These are phyloP conservation scores for Boechera stricta DNA, from an alignment of 345 rosid species.

Conservation along the genomic window DNA sequence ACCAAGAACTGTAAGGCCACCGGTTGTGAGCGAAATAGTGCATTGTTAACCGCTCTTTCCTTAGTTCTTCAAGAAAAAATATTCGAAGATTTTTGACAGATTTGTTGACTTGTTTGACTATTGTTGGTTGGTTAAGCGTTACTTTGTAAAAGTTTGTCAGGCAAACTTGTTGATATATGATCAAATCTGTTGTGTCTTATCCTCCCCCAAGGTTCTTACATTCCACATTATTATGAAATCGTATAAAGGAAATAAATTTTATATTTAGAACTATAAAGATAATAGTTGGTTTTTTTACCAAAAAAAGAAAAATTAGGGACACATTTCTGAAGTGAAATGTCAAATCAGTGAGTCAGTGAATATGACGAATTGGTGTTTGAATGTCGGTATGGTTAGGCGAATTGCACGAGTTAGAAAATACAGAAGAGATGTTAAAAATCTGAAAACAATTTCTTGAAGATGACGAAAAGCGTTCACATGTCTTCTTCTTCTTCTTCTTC, in stretches of 20 bases:
- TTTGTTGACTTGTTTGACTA: constrained; percentile 22
- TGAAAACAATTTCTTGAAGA: constrained; percentile 36
- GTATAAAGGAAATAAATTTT: neutral
- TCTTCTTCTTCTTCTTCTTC: constrained; percentile 35
- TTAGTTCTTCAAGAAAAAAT: neutral
- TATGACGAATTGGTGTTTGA: neutral
- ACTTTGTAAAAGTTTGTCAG: constrained; percentile 7
- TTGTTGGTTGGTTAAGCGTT: constrained; percentile 7
- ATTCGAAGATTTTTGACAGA: constrained; percentile 23
- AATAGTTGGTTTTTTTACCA: too few relatives aligned
- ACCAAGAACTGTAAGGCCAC: neutral
- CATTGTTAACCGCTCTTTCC: neutral
- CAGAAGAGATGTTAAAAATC: neutral
- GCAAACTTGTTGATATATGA: constrained; percentile 3
- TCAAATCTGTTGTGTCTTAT: constrained; percentile 7
- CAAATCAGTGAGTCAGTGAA: constrained; percentile 16
- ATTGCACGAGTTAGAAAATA: neutral
- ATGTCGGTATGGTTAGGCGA: constrained; percentile 24
- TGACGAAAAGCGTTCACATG: constrained; percentile 49
- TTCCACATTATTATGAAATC: neutral
- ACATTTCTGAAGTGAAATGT: constrained; percentile 9
- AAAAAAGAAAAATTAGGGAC: neutral
- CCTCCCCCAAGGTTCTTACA: neutral
- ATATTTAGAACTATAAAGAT: neutral
- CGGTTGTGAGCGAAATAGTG: neutral